Conservation (phyloP, 1,284 basidiomycete species). For the Cryptococcus sp. region DNA sequence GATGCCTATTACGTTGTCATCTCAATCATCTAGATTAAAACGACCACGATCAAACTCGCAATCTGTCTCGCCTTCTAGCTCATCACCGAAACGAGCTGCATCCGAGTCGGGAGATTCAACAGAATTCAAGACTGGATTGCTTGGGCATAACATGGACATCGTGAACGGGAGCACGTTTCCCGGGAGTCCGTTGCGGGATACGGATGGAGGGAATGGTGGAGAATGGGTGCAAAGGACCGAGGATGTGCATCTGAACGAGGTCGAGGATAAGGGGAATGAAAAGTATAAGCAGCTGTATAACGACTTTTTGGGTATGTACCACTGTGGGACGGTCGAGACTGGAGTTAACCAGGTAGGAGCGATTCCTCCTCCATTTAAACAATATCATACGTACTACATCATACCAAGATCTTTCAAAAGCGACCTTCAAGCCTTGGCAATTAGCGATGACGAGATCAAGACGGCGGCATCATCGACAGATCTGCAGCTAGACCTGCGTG, state of each 20-base stretch:
- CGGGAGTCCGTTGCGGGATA: constrained; percentile 21
- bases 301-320: constrained; percentile 19
- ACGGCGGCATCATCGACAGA: constrained; percentile 1
- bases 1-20: neutral
- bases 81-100: constrained; percentile 43
- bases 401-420: constrained; percentile 30
- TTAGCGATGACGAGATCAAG: constrained; percentile 10
- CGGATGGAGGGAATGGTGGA: constrained; percentile 13
- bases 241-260: constrained; percentile 31
- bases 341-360: constrained; percentile 11
- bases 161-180: neutral
- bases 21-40: constrained; percentile 16
- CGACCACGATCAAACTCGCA: constrained; percentile 28
- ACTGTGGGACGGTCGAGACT: neutral
- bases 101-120: constrained; percentile 39
- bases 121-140: constrained; percentile 17
- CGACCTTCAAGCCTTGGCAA: constrained; percentile 28
- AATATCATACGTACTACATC: constrained; percentile 35
- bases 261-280: constrained; percentile 6
- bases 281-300: constrained; percentile 20
- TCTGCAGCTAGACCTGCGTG: constrained; percentile 19
- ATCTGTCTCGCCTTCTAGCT: constrained; percentile 29
- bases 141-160: neutral
- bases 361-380: constrained; percentile 30
- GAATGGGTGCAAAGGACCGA: constrained; percentile 38